Base-by-base conservation (phyloP, 2,329 filamentous ascomycete genomes). In the Sphaceloma murrayae region DNA sequence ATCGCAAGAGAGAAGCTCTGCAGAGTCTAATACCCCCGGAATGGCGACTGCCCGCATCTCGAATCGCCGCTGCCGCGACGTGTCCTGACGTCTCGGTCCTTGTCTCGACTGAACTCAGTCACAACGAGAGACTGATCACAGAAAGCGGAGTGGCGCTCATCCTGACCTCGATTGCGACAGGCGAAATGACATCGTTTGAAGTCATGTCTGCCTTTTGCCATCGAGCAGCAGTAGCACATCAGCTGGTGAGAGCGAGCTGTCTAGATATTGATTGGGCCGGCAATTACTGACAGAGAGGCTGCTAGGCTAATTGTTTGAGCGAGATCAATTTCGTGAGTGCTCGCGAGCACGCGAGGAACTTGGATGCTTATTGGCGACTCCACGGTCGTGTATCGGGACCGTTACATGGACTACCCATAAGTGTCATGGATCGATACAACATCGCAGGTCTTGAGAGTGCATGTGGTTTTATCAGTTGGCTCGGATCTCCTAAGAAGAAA, bases 341-440 rank as follows among this genome's bases (percentile, higher is more conserved):
- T 2, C 50, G 56, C 14, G 42, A 45, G 11, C 38, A 55, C 32
- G 57, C 53, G 5, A 44, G 50, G 10, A 34, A 50, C 9, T 52
- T 57, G 11, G 57, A 60, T 32, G 32, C 44, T 8, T 48, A 54
- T n/a, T n/a, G n/a, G n/a, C n/a, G n/a, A n/a, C n/a, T n/a, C n/a
- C n/a, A 22, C 48, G 54, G 11, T 47, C 46, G 8, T 33, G 47
- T 14, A 48, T 54, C 18, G 51, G 54, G 14, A 47, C 57, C 26
- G 43, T 55, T 72, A 8, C 74, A 74, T 55, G 74, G 72, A 0
- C 56, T 77, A 2, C 73, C 73, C 0, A 64, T 78, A 45, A 70
- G 66, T 4, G 52, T 77, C 9, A 80, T 80, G 54, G 77, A 80
- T 42, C 74, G 75, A 10, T 80, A 80, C 57, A 70, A 78, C 17